These are phyloP conservation scores for Ophiosphaerella herpotricha DNA, from an alignment of 2,329 filamentous ascomycete genomes.

Conservation along the genomic window DNA sequence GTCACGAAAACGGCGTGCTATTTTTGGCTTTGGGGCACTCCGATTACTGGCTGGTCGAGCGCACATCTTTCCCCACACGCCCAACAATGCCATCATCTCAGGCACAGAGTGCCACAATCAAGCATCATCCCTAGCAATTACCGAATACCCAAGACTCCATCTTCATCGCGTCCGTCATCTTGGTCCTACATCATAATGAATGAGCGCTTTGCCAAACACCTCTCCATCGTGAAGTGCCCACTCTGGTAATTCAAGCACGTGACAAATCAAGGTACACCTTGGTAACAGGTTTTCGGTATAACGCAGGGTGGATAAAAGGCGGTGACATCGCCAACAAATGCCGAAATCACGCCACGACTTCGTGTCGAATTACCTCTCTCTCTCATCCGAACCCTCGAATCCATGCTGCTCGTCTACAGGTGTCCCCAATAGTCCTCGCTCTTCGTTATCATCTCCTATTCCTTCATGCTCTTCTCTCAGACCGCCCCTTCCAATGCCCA, in stretches of 20 bases:
- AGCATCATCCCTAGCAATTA: background rate
- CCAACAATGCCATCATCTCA: background rate
- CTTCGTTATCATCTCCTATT: constrained; percentile 41
- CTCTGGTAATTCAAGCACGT: background rate
- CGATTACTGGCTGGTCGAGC: background rate
- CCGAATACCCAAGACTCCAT: too few relatives aligned
- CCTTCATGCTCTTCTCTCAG: constrained; percentile 41
- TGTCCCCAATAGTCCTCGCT: constrained; percentile 45
- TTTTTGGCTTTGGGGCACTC: background rate
- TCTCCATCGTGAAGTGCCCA: background rate
- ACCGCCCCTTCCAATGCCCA: constrained; percentile 32
- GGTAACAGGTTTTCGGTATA: background rate
- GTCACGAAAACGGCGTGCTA: background rate
- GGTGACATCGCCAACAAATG: too few relatives aligned
- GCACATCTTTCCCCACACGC: constrained; percentile 2
- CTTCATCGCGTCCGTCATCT: too few relatives aligned
- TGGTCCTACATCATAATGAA: too few relatives aligned
- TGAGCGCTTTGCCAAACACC: too few relatives aligned
- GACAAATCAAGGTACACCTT: background rate
- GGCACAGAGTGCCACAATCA: background rate
- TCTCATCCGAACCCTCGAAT: constrained; percentile 17
- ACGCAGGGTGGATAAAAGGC: too few relatives aligned
- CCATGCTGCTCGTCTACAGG: constrained; percentile 27
- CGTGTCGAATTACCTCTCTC: constrained; percentile 3
- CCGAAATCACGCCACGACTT: background rate